Evolutionary conservation across 345 rosid species (phyloP).

Genomic region (Heritiera fomes): DNA sequence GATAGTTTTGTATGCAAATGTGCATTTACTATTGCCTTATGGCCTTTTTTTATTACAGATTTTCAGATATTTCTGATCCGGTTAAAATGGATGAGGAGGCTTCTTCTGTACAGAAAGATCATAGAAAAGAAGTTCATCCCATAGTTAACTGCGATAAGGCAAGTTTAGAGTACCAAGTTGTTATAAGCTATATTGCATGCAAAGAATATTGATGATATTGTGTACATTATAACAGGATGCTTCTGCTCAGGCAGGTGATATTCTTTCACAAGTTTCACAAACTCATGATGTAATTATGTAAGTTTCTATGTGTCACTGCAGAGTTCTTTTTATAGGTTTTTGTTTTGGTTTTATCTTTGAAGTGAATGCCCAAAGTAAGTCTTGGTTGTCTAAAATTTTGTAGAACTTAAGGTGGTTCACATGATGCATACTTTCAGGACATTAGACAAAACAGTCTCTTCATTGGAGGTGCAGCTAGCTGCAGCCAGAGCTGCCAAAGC

Average conservation of each 20-base stretch:
- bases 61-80: slow-evolving; percentile 59
- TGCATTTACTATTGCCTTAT: slow-evolving; percentile 15
- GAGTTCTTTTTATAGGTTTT: slow-evolving; percentile 1
- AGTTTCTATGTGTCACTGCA: slow-evolving; percentile 27
- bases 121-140: slow-evolving; percentile 45
- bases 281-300: slow-evolving; percentile 88
- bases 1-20: neutral
- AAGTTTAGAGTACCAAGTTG: slow-evolving; percentile 30
- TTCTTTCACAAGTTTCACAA: slow-evolving; percentile 87
- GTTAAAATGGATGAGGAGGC: slow-evolving; percentile 37
- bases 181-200: slow-evolving; percentile 14
- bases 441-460: slow-evolving; percentile 71
- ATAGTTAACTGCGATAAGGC: slow-evolving; percentile 73
- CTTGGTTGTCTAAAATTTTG: neutral
- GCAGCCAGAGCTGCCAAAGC: slow-evolving; percentile 70
- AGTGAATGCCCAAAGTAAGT: neutral
- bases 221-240: slow-evolving; percentile 42
- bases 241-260: slow-evolving; percentile 59
- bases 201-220: slow-evolving; percentile 21
- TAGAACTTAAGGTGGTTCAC: slow-evolving; percentile 9
- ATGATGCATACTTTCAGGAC: slow-evolving; percentile 43
- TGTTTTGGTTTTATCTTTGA: neutral
- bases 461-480: slow-evolving; percentile 73
- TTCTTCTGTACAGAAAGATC: slow-evolving; percentile 36
- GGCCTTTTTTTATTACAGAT: slow-evolving; percentile 37